Conservation (phyloP, 2,329 filamentous ascomycete genomes). For the Trichophyton schoenleinii region DNA sequence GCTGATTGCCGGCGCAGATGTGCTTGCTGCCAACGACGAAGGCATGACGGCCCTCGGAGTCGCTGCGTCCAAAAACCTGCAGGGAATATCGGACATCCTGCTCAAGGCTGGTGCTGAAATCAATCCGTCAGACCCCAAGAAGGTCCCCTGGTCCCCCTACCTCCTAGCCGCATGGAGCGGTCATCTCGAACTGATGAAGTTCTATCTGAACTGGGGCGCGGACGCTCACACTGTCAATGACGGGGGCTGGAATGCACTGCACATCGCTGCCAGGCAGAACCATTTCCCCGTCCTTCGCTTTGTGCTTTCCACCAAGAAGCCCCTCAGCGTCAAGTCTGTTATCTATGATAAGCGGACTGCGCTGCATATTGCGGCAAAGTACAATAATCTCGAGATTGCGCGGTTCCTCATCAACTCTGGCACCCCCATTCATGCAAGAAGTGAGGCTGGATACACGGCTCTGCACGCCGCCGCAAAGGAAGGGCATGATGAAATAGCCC, state of each 20-base stretch:
- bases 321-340: not conserved
- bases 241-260: slow-evolving; percentile 4
- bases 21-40: not conserved
- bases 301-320: not conserved
- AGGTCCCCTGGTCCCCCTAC: not conserved
- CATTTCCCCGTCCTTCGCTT: not conserved
- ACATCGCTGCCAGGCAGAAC: not conserved
- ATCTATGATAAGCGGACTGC: slow-evolving; percentile 4
- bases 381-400: slow-evolving; percentile 1
- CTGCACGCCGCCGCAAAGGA: slow-evolving; percentile 11
- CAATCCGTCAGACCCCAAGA: not conserved
- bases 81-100: not conserved
- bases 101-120: not conserved
- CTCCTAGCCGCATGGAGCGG: slow-evolving; percentile 3
- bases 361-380: slow-evolving; percentile 2
- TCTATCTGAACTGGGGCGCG: slow-evolving; percentile 1
- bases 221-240: not conserved
- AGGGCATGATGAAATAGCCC: slow-evolving; percentile 14
- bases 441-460: not conserved
- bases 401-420: not conserved
- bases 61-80: not conserved
- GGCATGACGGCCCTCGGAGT: slow-evolving; percentile 1
- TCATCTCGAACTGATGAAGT: slow-evolving; percentile 1
- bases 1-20: not conserved
- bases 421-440: not conserved